These are phyloP conservation scores for Strigomonas oncopelti DNA, from an alignment of 208 protist genomes.

Conservation along the genomic window DNA sequence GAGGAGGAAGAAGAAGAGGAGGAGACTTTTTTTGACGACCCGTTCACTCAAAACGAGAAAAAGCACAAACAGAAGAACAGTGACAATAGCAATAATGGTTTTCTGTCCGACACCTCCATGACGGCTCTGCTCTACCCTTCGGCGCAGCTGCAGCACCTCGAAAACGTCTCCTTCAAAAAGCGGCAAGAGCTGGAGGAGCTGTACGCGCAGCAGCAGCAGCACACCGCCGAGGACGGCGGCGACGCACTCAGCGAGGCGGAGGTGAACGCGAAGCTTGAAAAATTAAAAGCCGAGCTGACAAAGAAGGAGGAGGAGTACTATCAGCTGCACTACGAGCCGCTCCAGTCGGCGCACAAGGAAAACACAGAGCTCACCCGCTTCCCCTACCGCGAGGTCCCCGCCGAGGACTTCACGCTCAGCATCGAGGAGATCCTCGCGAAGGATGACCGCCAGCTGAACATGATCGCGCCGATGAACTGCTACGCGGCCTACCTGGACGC, in stretches of 20 bases:
- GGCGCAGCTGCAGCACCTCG: slow-evolving; percentile 32
- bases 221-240: not conserved
- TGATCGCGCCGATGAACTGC: slow-evolving; percentile 90
- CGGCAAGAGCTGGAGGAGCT: slow-evolving; percentile 40
- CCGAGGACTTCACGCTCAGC: slow-evolving; percentile 81
- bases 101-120: not conserved
- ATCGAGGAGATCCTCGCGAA: slow-evolving; percentile 82
- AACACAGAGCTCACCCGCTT: slow-evolving; percentile 41
- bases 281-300: slow-evolving; percentile 55
- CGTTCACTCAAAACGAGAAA: slow-evolving; percentile 11
- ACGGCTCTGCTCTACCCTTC: slow-evolving; percentile 62
- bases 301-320: slow-evolving; percentile 84
- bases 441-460: slow-evolving; percentile 90
- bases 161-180: slow-evolving; percentile 29
- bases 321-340: slow-evolving; percentile 67
- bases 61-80: not conserved
- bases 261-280: slow-evolving; percentile 28
- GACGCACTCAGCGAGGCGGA: slow-evolving; percentile 1
- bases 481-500: slow-evolving; percentile 85
- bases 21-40: slow-evolving; percentile 23
- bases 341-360: slow-evolving; percentile 7
- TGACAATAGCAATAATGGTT: not conserved
- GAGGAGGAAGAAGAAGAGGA: slow-evolving; percentile 12
- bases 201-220: slow-evolving; percentile 17
- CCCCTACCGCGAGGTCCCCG: slow-evolving; percentile 76